phyloP scores from a whole-genome alignment of 2,329 filamentous ascomycete species.

The Chrysosporium queenslandicum region DNA sequence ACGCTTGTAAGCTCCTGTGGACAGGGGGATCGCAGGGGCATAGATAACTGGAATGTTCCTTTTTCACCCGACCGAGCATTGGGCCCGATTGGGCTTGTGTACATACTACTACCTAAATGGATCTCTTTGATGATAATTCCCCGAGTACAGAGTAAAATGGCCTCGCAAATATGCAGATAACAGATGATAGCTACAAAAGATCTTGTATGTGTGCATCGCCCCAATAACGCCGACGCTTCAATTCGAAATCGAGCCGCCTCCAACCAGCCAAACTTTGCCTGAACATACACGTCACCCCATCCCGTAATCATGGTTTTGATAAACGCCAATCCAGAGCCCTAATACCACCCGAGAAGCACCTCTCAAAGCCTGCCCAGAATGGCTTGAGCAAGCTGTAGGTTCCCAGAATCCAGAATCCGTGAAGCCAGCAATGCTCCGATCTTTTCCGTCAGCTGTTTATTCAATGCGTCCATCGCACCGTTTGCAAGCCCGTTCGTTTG shows the following conservation, averaged over 20 bases:
- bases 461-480: conserved; percentile 31
- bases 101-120: too few species aligned
- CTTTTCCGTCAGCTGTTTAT: conserved; percentile 30
- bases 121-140: too few species aligned
- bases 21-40: too few species aligned
- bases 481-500: conserved; percentile 34
- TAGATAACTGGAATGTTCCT: not conserved
- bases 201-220: not conserved
- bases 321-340: not conserved
- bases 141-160: too few species aligned
- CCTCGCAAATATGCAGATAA: not conserved
- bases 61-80: too few species aligned
- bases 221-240: conserved; percentile 7
- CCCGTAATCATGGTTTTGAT: not conserved
- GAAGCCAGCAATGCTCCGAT: conserved; percentile 36
- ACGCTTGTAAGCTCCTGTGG: too few species aligned
- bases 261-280: not conserved
- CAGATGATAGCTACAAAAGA: not conserved
- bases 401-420: conserved; percentile 34
- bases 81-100: too few species aligned
- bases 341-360: not conserved
- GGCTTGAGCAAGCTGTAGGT: conserved; percentile 32
- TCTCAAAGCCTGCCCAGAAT: conserved; percentile 20
- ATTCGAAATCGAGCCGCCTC: not conserved
- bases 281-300: not conserved